Base-by-base conservation (phyloP, 108 stramenopile genomes). In the Skeletonema costatum region DNA sequence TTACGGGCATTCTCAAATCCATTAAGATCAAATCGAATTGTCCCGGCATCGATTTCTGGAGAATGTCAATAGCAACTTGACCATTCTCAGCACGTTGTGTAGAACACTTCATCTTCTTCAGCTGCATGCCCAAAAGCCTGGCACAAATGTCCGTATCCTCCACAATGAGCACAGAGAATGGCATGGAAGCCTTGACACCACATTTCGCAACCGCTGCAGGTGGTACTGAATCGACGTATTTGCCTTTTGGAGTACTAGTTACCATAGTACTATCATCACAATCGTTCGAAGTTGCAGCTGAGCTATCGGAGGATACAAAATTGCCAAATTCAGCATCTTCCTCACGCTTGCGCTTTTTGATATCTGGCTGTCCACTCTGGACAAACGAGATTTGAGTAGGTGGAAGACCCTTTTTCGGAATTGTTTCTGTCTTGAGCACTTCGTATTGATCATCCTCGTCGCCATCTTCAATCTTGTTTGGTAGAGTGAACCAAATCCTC, bases 111-210 rank as follows among this genome's bases (percentile, higher is more conserved):
- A 80, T 42, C 60, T 70, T 64, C 38, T 58, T 59, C 25, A 86
- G 35, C 36, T 51, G 60, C 75, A 64, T 76, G 29, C 53, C 25
- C 14, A 84, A 60, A 30, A 87, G 36, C 19, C 68, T 76, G 35
- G 86, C 85, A 65, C 87, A 87, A 32, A 84, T 80, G 9, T 81
- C 80, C 33, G 70, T 86, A 74, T 88, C 87, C 41, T 88, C 87
- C 12, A 87, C 87, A 33, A 88, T 35, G 21, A 88, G 78, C 10
- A 81, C 79, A 13, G 85, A 85, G n/a, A 75, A 69, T 42, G 71
- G 70, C 46, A 66, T 33, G 17, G 31, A 35, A 13, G 80, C 75
- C 29, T 76, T 75, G 58, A 85, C 70, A 14, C 83, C 83, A 46
- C 77, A 72, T 72, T 72, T 66, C 12, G 78, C 78, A 11, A 78